Evolutionary conservation across 2,329 filamentous ascomycete genomes (phyloP).

Genomic region (Penicillium frequentans): DNA sequence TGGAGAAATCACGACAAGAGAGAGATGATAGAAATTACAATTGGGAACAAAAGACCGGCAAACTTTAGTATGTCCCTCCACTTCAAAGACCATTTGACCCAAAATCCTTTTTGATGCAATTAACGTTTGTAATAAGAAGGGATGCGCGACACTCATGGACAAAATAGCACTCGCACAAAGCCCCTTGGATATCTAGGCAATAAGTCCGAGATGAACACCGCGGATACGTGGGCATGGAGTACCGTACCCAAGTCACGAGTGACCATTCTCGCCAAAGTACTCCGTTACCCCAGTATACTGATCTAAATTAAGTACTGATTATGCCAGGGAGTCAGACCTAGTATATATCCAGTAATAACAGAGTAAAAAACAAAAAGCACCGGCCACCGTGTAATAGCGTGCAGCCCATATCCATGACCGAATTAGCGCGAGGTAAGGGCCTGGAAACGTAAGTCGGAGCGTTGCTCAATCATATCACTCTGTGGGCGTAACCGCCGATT

Average conservation of each 20-base stretch:
- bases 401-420: not conserved
- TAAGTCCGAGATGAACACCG: conserved; percentile 8
- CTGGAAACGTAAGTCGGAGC: conserved; percentile 3
- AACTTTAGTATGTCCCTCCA: not conserved
- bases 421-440: conserved; percentile 18
- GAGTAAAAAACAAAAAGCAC: not conserved
- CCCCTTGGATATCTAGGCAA: conserved; percentile 3
- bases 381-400: not conserved
- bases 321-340: not conserved
- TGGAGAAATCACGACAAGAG: not conserved
- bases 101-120: not conserved
- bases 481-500: conserved; percentile 19
- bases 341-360: not conserved
- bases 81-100: not conserved
- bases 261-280: not conserved
- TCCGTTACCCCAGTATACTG: not conserved
- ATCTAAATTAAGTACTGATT: not conserved
- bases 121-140: not conserved
- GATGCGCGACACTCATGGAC: conserved; percentile 1
- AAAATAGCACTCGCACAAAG: conserved; percentile 3
- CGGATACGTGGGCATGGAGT: not conserved
- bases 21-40: not conserved
- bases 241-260: not conserved
- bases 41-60: not conserved
- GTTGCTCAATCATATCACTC: conserved; percentile 18